A percentile compares a stretch with the other conserved stretches of the same genome.
Conservation (phyloP, 2,329 filamentous ascomycete species). For the Trichoderma breve region DNA sequence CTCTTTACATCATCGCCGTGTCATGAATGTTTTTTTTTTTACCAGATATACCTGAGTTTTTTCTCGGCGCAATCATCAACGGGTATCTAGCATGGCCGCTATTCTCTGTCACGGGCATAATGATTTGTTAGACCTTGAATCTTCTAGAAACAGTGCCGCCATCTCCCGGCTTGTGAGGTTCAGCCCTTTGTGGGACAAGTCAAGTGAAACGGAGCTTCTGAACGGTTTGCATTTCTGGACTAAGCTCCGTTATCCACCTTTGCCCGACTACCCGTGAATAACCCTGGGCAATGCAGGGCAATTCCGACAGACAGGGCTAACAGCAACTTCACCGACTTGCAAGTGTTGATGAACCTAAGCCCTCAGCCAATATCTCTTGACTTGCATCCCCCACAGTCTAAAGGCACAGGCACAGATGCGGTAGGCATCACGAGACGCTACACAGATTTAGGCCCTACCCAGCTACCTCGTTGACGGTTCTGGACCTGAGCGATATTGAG, state of each 20-base stretch:
- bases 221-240: background rate
- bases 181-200: background rate
- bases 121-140: background rate
- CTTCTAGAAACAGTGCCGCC: background rate
- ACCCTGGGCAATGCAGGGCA: constrained; percentile 2
- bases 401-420: background rate
- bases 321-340: constrained; percentile 6
- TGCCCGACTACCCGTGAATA: background rate
- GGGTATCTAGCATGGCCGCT: background rate
- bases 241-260: constrained; percentile 4
- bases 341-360: background rate
- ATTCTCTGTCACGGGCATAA: background rate
- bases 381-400: background rate
- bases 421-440: background rate
- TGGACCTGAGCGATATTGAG: background rate
- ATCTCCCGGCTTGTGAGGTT: background rate
- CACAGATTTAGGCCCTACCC: background rate
- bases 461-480: background rate
- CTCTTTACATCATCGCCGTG: background rate
- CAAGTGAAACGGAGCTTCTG: background rate
- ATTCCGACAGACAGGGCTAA: background rate
- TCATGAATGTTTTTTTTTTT: background rate
- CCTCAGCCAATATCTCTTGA: background rate
- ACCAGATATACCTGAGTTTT: background rate
- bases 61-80: background rate